Percentiles rank a stretch among this genome's conserved stretches.
Evolutionary conservation across 768 basidiomycete genomes (phyloP).

Genomic region (Xerocomellus intermedius): DNA sequence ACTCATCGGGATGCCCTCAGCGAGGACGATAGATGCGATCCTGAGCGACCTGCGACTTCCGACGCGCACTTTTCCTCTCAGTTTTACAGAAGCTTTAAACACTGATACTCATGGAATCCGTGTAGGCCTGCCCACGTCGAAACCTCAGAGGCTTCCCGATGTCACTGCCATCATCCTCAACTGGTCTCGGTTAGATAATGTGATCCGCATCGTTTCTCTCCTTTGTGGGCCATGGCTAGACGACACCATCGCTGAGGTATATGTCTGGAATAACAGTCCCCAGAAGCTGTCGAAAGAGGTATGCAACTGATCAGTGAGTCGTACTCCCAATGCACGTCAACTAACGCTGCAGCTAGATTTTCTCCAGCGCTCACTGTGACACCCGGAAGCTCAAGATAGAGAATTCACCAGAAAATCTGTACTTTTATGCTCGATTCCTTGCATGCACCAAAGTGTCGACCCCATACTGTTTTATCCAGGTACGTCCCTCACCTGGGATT

Average conservation of each 20-base stretch:
- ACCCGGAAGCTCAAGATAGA: conserved; percentile 46
- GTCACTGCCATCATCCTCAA: conserved; percentile 61
- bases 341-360: conserved; percentile 35
- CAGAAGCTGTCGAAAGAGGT: conserved; percentile 43
- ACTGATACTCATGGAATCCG: conserved; percentile 6
- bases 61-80: conserved; percentile 14
- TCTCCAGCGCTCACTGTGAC: conserved; percentile 42
- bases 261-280: conserved; percentile 67
- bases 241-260: conserved; percentile 45
- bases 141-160: conserved; percentile 30
- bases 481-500: conserved; percentile 18
- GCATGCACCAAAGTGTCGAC: conserved; percentile 53
- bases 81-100: conserved; percentile 9
- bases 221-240: conserved; percentile 49
- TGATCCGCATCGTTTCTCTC: conserved; percentile 50
- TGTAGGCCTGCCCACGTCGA: conserved; percentile 8
- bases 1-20: conserved; percentile 1
- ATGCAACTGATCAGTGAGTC: conserved; percentile 14
- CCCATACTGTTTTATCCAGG: conserved; percentile 63
- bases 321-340: background rate
- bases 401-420: conserved; percentile 56
- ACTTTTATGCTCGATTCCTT: conserved; percentile 61
- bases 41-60: conserved; percentile 17
- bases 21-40: conserved; percentile 6
- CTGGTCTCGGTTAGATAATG: conserved; percentile 66